Evolutionary conservation across 2,329 filamentous ascomycete genomes (phyloP), one percentile per base, ranked within the genome.

Genomic region (Penicillium freii): DNA sequence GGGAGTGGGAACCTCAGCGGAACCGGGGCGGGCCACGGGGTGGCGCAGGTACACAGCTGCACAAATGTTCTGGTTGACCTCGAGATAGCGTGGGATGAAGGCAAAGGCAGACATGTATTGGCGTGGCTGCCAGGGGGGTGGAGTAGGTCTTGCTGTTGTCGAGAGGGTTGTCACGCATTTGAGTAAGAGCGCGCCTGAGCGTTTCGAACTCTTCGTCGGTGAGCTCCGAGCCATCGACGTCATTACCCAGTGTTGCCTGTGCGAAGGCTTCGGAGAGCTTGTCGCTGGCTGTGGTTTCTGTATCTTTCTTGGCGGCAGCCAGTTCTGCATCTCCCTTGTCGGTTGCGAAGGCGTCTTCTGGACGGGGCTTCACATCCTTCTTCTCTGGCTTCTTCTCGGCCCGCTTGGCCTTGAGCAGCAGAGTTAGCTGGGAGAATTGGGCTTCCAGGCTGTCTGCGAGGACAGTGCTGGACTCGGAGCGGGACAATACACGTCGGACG

Each of bases 31-130:
- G 27, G 91, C 94, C 43, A 97, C 93, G 0, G 94, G 94, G 79
- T 99, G 93, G 57, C 94, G 84, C 61, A 99, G 79, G 75, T 99
- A 99, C 40, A 99, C 92, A 11, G 94, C 94, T 1, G 92, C 88
- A 77, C 94, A 99, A 68, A 97, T 89, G 71, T 92, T 95, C 75
- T 96, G 94, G 81, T 97, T 97, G 67, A 99, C 94, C 78, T 99
- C 95, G 59, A 99, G 84, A 75, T 97, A 99, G 53, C 90, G 82
- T 11, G 94, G 94, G 65, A 99, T 92, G 76, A 96, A 97, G 25
- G 92, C 92, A 76, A 99, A 99, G 0, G 92, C 87, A 51, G 85
- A 82, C 90, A 99, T 95, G 76, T 85, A 97, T 51, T 88, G 83
- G 55, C 92, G 84, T 13, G 94, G 94, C 63, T 83, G 79, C 94